Evolutionary conservation across 2,329 filamentous ascomycete genomes (phyloP), one percentile per base, ranked within the genome.

Genomic region (Mycosphaerella sp.): DNA sequence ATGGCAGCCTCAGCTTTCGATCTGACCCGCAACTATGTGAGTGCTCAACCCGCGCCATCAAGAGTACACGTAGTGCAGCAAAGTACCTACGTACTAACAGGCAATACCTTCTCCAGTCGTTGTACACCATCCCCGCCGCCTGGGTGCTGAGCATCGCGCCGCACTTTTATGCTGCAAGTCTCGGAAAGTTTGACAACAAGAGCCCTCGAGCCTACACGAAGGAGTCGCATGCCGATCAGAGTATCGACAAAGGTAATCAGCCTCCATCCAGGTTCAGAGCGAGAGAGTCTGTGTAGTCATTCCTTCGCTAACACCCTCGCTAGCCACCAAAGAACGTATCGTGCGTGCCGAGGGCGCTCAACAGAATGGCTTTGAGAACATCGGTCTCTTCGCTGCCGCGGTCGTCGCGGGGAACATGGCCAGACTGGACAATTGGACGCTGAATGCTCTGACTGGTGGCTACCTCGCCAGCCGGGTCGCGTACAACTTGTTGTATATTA

Each of bases 321-420:
- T 4, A 61, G 63, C 63, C 51, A 72, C 66, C 53, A 72, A 70
- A 48, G 61, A 59, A 21, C 60, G 48, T 6, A 69, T 74, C 54
- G 48, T 67, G 29, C 67, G 72, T 17, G 69, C 68, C 23, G 71
- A 74, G 60, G 66, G 63, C 4, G 72, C 72, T 2, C 66, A 70
- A 57, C 54, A 57, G 6, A 74, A 74, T 48, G 69, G 69, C 3
- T 67, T 71, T 39, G 72, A 74, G 56, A 74, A 71, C 45, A 32
- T 74, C 2, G 67, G 67, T 12, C 60, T 73, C 38, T 74, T 73
- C 47, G 71, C 72, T 2, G 62, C 70, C 0, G 68, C 70, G 12
- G 67, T 74, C 6, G 64, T 71, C 1, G 70, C 71, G 1, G 72
- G 67, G 3, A 73, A 74, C 40, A 41, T 68, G 0, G 70, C 70